Base-by-base conservation (phyloP, 257 asterid genomes). In the Verbena officinalis region DNA sequence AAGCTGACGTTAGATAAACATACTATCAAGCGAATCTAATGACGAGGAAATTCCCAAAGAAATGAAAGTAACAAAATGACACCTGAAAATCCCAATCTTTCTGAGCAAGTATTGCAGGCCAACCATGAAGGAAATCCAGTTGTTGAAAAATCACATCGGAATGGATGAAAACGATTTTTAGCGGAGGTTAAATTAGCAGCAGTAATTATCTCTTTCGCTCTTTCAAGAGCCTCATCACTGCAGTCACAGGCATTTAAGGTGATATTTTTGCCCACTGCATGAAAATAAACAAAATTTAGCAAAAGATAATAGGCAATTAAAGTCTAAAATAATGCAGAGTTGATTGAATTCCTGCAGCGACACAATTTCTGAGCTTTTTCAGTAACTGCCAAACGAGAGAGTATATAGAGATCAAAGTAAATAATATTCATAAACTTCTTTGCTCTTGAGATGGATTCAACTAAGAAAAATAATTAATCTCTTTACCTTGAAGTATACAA, bases 231-330 rank as follows among this genome's bases (percentile, higher is more conserved):
- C 76, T 87, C 96, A 64, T 64, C 72, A 70, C 98, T 85, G 75
- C 96, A 85, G 71, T 93, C 98, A 68, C 97, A 85, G 30, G 94
- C 98, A 68, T 84, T 89, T 57, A 93, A 45, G 55, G 65, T 59
- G 62, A 80, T 75, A 77, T 71, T 73, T 85, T 30, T 77, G 82
- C 60, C 80, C 90, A 72, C 97, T 89, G 77, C 73, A 68, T 30
- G 6, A 74, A 62, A 59, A 46, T 27, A 55, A 62, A 40, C 53
- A 53, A 63, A n/a, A 58, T 43, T 74, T 49, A 74, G 34, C 15
- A 49, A 24, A 44, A 57, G 14, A 39, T 9, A 65, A n/a, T 21
- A 42, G 43, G 19, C 38, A 53, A 52, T 39, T n/a, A 57, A 50
- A 48, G 40, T n/a, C n/a, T n/a, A 27, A 36, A 23, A 42, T 12